Conservation (phyloP, 768 basidiomycete species). For the Lactifluus echinatus region DNA sequence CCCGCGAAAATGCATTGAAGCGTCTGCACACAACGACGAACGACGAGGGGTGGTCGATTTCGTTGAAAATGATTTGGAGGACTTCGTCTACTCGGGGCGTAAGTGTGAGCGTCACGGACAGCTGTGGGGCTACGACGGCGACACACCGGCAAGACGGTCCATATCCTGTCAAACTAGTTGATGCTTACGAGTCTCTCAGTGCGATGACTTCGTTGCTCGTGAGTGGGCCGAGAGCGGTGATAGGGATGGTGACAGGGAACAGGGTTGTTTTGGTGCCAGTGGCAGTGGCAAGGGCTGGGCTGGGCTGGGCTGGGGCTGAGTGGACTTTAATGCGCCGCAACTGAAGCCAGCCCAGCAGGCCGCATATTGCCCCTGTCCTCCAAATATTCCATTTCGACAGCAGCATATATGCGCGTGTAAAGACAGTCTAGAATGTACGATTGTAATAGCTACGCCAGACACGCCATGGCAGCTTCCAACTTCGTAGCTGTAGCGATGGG, state of each 20-base stretch:
- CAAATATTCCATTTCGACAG: background rate
- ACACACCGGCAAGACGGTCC: constrained; percentile 22
- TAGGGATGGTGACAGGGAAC: background rate
- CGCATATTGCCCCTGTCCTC: background rate
- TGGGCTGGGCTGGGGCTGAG: no score
- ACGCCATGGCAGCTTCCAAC: constrained; percentile 73
- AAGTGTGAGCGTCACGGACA: background rate
- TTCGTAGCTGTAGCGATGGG: constrained; percentile 49
- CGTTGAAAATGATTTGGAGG: constrained; percentile 64
- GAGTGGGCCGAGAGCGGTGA: constrained; percentile 4
- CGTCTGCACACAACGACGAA: constrained; percentile 52
- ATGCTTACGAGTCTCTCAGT: background rate
- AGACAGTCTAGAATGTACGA: constrained; percentile 28
- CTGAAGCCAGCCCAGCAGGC: background rate
- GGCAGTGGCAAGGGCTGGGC: no score
- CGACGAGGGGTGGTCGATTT: constrained; percentile 54
- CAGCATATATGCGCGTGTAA: background rate
- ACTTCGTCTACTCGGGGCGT: constrained; percentile 42
- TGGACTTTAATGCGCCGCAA: background rate
- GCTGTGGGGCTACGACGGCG: constrained; percentile 12
- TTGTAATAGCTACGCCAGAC: constrained; percentile 50
- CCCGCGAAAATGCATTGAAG: constrained; percentile 53
- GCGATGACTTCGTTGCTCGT: constrained; percentile 5
- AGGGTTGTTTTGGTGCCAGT: constrained; percentile 9
- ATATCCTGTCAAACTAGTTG: constrained; percentile 8